Conservation (phyloP, 78 protist species). For the Cavenderia fasciculata region DNA sequence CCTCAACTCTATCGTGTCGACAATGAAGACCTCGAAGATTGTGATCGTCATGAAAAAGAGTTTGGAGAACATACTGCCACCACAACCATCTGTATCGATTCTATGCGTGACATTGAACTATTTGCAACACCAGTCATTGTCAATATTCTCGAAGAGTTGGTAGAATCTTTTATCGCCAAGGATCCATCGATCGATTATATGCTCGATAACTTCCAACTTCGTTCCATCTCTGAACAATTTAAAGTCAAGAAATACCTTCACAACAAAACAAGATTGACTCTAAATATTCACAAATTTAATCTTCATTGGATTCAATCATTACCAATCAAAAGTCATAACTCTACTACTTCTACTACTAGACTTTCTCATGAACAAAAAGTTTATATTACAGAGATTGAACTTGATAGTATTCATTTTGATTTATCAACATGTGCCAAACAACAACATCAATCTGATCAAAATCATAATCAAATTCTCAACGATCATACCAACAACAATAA, state of each 20-base stretch:
- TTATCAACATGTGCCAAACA: conserved; percentile 20
- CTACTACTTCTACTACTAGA: neutral
- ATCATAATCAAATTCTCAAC: too few species aligned
- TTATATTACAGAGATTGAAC: conserved; percentile 28
- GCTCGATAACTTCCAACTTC: conserved; percentile 59
- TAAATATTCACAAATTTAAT: conserved; percentile 53
- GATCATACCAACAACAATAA: too few species aligned
- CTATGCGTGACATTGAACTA: conserved; percentile 61
- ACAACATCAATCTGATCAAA: neutral
- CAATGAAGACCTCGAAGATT: too few species aligned
- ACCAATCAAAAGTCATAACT: neutral
- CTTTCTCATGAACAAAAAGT: conserved; percentile 1
- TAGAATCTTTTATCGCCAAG: conserved; percentile 71
- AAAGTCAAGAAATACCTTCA: conserved; percentile 53
- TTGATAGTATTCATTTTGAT: neutral
- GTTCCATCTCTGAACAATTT: conserved; percentile 45
- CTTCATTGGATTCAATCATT: conserved; percentile 57
- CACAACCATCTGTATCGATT: conserved; percentile 37
- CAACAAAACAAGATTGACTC: conserved; percentile 31
- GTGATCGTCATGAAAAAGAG: too few species aligned
- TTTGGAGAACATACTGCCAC: conserved; percentile 28
- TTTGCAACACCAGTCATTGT: conserved; percentile 77
- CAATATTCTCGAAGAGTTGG: conserved; percentile 58
- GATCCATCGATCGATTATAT: conserved; percentile 76
- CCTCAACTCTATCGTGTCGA: too few species aligned